Conservation (phyloP, 345 rosid genomes). For the Combretum micranthum region DNA sequence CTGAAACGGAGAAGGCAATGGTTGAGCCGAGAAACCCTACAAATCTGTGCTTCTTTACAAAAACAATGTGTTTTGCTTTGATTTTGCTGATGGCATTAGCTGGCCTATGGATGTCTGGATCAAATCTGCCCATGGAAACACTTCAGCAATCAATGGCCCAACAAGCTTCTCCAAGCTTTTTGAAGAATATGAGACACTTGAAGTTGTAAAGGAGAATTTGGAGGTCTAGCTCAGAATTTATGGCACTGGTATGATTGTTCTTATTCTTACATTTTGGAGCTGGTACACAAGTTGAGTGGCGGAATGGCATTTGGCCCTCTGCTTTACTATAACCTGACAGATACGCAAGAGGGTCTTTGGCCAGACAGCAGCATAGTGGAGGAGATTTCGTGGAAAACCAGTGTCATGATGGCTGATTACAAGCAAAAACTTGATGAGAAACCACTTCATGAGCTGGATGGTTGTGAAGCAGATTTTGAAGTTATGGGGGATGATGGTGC, state of each 20-base stretch:
- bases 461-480: not conserved
- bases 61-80: conserved; percentile 33
- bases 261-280: conserved; percentile 22
- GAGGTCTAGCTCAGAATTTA: conserved; percentile 26
- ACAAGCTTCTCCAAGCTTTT: conserved; percentile 19
- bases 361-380: conserved; percentile 12
- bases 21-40: conserved; percentile 19
- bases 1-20: conserved; percentile 12
- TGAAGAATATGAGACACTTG: conserved; percentile 34
- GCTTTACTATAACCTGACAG: conserved; percentile 51
- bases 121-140: conserved; percentile 23
- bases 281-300: conserved; percentile 18
- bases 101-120: conserved; percentile 23
- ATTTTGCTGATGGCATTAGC: conserved; percentile 23
- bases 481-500: conserved; percentile 5
- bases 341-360: conserved; percentile 22
- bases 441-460: conserved; percentile 6
- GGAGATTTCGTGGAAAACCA: not conserved
- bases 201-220: conserved; percentile 24
- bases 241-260: conserved; percentile 27
- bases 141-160: conserved; percentile 22
- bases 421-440: not conserved
- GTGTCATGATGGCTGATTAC: not conserved
- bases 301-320: conserved; percentile 18
- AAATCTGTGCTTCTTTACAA: conserved; percentile 25